Evolutionary conservation across 306 rosid species (phyloP).

Genomic region (Ormosia semicastrata): DNA sequence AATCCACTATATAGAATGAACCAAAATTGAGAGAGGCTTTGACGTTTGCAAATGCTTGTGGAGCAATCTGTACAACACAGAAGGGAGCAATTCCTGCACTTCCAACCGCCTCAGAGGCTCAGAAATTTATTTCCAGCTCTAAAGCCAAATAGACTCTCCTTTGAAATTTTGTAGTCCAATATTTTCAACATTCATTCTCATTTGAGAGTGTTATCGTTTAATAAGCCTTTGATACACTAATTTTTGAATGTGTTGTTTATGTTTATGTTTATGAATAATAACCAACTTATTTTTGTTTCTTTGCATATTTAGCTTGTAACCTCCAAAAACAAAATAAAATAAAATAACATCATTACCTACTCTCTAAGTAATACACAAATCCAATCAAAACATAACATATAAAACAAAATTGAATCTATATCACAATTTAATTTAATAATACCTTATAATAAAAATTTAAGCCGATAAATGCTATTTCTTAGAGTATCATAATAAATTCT

Average conservation of each 20-base stretch:
- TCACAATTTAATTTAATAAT: neutral
- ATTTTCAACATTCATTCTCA: neutral
- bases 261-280: neutral
- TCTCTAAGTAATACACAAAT: neutral
- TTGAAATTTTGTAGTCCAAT: neutral
- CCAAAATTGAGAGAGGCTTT: slow-evolving; percentile 58
- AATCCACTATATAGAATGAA: slow-evolving; percentile 37
- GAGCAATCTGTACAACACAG: slow-evolving; percentile 60
- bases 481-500: neutral
- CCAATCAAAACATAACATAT: neutral
- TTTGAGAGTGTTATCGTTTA: neutral
- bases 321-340: neutral
- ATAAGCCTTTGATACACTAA: neutral
- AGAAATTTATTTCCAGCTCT: slow-evolving; percentile 36
- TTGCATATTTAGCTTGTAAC: neutral
- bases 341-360: neutral
- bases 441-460: neutral
- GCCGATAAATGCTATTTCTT: neutral
- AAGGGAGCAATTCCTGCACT: slow-evolving; percentile 81
- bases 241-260: neutral
- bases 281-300: neutral
- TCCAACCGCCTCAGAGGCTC: slow-evolving; percentile 46
- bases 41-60: slow-evolving; percentile 62
- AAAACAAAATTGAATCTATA: neutral
- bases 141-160: slow-evolving; percentile 25